A percentile compares a stretch with the other conserved stretches of the same genome.
These are phyloP conservation scores for Euphorbia schlechtendalii DNA, from an alignment of 441 rosid genomes.

Conservation along the genomic window DNA sequence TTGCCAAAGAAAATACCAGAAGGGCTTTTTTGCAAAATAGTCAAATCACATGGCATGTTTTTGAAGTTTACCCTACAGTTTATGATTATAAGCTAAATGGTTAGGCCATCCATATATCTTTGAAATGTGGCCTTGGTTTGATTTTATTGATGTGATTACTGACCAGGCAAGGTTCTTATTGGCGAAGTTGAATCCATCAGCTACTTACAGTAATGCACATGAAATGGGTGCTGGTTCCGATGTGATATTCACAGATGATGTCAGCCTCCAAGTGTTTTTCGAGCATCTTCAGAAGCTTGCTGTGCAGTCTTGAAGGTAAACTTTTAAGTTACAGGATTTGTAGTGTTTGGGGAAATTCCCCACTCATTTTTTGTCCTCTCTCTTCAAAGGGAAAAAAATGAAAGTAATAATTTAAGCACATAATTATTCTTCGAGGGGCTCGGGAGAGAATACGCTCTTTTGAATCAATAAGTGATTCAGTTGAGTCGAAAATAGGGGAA, in stretches of 20 bases:
- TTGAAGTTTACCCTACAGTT: too few relatives aligned
- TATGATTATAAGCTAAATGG: too few relatives aligned
- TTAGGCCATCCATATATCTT: too few relatives aligned
- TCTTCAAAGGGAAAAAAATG: neutral
- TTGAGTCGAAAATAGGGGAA: conserved; percentile 1
- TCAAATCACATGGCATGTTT: too few relatives aligned
- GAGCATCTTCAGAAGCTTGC: conserved; percentile 98
- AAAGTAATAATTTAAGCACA: conserved; percentile 22
- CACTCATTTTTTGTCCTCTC: too few relatives aligned
- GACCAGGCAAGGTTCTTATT: conserved; percentile 90
- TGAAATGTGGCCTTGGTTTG: too few relatives aligned
- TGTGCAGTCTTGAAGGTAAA: conserved; percentile 69
- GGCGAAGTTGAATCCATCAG: conserved; percentile 98
- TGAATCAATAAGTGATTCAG: conserved; percentile 11
- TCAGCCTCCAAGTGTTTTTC: conserved; percentile 88
- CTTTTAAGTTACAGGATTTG: too few relatives aligned
- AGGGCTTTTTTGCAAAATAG: too few relatives aligned
- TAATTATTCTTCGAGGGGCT: conserved; percentile 18
- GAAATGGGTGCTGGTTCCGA: conserved; percentile 89
- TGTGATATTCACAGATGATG: conserved; percentile 89
- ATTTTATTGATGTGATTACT: too few relatives aligned
- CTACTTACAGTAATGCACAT: conserved; percentile 71
- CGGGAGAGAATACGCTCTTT: too few relatives aligned
- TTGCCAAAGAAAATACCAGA: too few relatives aligned
- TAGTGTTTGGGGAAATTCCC: too few relatives aligned